Evolutionary conservation across 2,329 filamentous ascomycete genomes (phyloP).

Genomic region (Apiospora arundinis): DNA sequence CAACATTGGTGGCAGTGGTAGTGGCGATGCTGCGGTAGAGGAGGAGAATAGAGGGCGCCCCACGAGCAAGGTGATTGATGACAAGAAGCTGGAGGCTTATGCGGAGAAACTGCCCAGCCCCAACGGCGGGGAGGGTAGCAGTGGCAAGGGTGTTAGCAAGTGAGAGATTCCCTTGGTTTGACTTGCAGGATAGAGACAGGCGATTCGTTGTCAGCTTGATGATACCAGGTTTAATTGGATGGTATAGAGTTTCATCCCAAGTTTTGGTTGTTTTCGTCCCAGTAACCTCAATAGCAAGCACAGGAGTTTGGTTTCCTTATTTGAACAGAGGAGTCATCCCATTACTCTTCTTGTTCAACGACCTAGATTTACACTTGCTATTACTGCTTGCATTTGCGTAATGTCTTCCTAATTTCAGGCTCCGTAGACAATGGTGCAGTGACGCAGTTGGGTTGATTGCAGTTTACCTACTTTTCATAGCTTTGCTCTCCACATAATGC

Average conservation of each 20-base stretch:
- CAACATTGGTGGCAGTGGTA: neutral
- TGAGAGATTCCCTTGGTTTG: neutral
- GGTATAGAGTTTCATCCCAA: neutral
- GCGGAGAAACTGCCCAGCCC: constrained; percentile 38
- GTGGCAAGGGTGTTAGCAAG: neutral
- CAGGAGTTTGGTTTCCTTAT: constrained; percentile 1
- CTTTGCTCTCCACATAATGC: too few species aligned
- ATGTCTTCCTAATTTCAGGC: neutral
- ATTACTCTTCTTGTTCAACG: neutral
- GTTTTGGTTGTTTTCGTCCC: neutral
- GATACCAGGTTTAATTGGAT: neutral
- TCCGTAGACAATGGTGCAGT: too few species aligned
- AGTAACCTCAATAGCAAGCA: neutral
- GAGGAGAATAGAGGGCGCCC: constrained; percentile 20
- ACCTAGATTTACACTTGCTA: neutral
- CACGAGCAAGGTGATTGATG: constrained; percentile 25
- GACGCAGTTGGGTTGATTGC: too few species aligned
- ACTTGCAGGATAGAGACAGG: neutral
- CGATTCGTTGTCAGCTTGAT: neutral
- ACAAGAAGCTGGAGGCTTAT: constrained; percentile 35
- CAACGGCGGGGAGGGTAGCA: constrained; percentile 27
- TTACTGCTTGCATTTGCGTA: neutral
- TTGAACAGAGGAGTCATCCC: neutral
- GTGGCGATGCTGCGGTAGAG: neutral
- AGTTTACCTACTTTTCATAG: too few species aligned